Conservation (phyloP, 1,284 basidiomycete genomes). For the Heterobasidion parviporum region DNA sequence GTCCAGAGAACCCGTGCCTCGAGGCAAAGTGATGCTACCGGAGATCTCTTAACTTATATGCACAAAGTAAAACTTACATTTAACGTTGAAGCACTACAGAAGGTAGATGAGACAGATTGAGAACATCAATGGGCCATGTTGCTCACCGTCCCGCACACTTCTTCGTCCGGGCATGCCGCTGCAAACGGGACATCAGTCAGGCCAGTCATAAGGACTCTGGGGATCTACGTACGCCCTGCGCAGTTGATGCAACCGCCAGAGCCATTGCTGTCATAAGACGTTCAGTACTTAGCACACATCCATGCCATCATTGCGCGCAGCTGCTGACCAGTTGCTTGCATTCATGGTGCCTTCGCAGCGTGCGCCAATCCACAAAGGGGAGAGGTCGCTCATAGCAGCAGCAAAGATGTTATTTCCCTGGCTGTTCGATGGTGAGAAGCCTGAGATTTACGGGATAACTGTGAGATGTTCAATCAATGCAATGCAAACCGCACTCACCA, state of each 20-base stretch:
- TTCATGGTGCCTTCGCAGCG: constrained; percentile 21
- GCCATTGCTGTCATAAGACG: constrained; percentile 14
- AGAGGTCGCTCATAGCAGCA: constrained; percentile 25
- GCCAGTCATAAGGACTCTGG: neutral
- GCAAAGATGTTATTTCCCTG: constrained; percentile 24
- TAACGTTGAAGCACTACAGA: constrained; percentile 16
- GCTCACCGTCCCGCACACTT: constrained; percentile 15
- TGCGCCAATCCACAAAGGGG: constrained; percentile 25
- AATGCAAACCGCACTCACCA: constrained; percentile 8
- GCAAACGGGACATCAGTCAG: neutral
- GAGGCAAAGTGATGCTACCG: neutral
- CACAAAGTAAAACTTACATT: constrained; percentile 5
- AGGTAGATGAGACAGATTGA: too few species aligned
- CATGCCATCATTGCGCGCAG: too few species aligned
- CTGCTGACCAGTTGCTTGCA: constrained; percentile 20
- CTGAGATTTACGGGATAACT: constrained; percentile 5
- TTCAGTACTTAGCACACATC: too few species aligned
- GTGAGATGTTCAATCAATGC: too few species aligned
- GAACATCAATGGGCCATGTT: neutral
- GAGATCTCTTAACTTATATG: neutral
- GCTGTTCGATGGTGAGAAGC: constrained; percentile 20
- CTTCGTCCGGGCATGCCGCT: constrained; percentile 19
- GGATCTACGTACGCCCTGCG: constrained; percentile 13
- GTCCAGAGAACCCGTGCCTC: constrained; percentile 18
- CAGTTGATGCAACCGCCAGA: constrained; percentile 21